A percentile compares a stretch with the other conserved stretches of the same genome.
phyloP scores from a whole-genome alignment of 768 basidiomycete genomes.

The Suillus bovinus region DNA sequence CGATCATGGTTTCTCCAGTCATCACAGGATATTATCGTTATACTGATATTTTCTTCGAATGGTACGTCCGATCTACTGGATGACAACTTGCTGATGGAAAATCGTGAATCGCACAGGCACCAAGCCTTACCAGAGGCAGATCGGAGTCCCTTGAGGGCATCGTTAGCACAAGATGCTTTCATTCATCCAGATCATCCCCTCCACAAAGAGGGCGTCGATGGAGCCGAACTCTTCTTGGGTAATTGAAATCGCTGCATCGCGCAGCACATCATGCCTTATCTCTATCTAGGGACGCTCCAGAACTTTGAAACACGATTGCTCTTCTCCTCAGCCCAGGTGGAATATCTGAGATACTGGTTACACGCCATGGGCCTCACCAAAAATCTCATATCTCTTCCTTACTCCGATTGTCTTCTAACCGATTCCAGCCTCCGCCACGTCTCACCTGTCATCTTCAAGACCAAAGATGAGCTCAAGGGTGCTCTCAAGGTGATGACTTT shows the following conservation, averaged over 20 bases:
- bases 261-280: neutral
- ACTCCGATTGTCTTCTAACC: conserved; percentile 74
- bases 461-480: conserved; percentile 53
- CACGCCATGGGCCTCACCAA: conserved; percentile 70
- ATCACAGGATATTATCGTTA: conserved; percentile 79
- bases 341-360: conserved; percentile 85
- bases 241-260: conserved; percentile 13
- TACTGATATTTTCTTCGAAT: conserved; percentile 84
- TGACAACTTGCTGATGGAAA: neutral
- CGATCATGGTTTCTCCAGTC: conserved; percentile 40
- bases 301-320: conserved; percentile 78
- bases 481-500: conserved; percentile 60
- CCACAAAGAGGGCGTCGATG: conserved; percentile 58
- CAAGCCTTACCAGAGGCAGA: conserved; percentile 59
- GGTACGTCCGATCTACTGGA: conserved; percentile 40
- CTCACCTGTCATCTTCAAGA: conserved; percentile 56
- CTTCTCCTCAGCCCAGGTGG: conserved; percentile 82
- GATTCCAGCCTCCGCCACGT: conserved; percentile 56
- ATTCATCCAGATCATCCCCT: conserved; percentile 75
- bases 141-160: conserved; percentile 62
- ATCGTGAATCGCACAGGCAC: conserved; percentile 43
- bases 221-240: conserved; percentile 75
- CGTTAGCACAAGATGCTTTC: conserved; percentile 70
- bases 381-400: conserved; percentile 67
- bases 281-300: conserved; percentile 56